Evolutionary conservation across 1,284 basidiomycete species (phyloP).

Genomic region (Ceratobasidium sp.): DNA sequence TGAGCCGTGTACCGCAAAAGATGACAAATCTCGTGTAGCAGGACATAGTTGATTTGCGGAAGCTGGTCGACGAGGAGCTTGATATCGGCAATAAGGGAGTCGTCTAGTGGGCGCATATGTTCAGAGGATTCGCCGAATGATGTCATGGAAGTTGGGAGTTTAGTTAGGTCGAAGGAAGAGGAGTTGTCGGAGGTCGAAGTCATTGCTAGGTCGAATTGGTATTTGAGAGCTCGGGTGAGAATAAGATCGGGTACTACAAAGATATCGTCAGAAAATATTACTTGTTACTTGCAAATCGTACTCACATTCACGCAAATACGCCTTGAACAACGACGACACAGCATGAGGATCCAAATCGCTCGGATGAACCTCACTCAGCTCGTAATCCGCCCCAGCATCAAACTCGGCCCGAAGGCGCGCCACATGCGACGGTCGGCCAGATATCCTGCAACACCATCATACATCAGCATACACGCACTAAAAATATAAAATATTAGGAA

Average conservation of each 20-base stretch:
- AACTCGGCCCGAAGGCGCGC: slow-evolving; percentile 82
- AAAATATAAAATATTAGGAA: background rate
- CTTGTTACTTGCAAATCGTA: too few relatives aligned
- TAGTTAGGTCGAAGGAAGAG: slow-evolving; percentile 30
- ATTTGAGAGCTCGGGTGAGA: slow-evolving; percentile 75
- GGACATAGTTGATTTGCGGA: slow-evolving; percentile 78
- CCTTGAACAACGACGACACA: slow-evolving; percentile 78
- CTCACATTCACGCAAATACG: slow-evolving; percentile 64
- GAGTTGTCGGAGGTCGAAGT: slow-evolving; percentile 53
- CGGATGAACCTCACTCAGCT: slow-evolving; percentile 79
- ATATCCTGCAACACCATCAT: slow-evolving; percentile 66
- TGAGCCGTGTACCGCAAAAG: slow-evolving; percentile 77
- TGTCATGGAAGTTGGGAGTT: slow-evolving; percentile 33
- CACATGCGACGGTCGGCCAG: slow-evolving; percentile 81
- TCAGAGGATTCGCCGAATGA: slow-evolving; percentile 43
- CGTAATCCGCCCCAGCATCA: slow-evolving; percentile 88
- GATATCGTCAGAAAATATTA: too few relatives aligned
- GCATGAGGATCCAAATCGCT: slow-evolving; percentile 92
- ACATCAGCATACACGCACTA: background rate
- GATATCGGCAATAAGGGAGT: slow-evolving; percentile 44
- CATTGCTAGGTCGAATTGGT: slow-evolving; percentile 82
- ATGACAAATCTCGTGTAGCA: slow-evolving; percentile 79
- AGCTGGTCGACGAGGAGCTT: slow-evolving; percentile 70
- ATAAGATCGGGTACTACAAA: slow-evolving; percentile 79
- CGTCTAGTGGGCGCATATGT: slow-evolving; percentile 31